These are phyloP conservation scores for Coprinellus aureogranulatus DNA, from an alignment of 768 basidiomycete genomes.

Conservation along the genomic window DNA sequence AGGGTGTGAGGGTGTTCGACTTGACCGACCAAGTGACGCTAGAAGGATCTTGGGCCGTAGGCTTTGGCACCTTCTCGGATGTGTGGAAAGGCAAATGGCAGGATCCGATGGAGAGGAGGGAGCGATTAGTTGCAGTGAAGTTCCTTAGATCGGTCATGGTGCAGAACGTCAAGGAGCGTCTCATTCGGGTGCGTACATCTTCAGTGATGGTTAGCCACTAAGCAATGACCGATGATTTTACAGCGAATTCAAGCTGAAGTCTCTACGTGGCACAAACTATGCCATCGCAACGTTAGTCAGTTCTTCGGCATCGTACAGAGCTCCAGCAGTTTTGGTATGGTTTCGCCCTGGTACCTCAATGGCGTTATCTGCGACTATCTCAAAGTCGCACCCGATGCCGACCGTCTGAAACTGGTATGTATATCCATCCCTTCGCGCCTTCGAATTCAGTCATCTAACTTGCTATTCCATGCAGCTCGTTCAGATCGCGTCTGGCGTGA, in stretches of 20 bases:
- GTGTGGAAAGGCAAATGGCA: slow-evolving; percentile 61
- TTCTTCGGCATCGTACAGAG: slow-evolving; percentile 55
- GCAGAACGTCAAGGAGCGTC: slow-evolving; percentile 48
- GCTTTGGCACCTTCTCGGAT: slow-evolving; percentile 57
- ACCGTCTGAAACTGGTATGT: slow-evolving; percentile 49
- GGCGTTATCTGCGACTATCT: slow-evolving; percentile 55
- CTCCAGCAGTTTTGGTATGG: slow-evolving; percentile 55
- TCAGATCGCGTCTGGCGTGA: slow-evolving; percentile 56
- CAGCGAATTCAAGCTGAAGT: slow-evolving; percentile 56
- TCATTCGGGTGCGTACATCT: slow-evolving; percentile 41
- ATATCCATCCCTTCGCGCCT: not conserved
- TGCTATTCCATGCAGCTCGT: slow-evolving; percentile 35
- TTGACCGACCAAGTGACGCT: slow-evolving; percentile 54
- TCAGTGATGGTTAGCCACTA: slow-evolving; percentile 16
- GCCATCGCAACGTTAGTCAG: slow-evolving; percentile 53
- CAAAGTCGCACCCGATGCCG: slow-evolving; percentile 36
- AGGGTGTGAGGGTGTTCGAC: slow-evolving; percentile 36
- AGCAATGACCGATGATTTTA: no score
- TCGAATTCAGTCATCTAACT: not conserved
- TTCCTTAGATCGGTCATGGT: slow-evolving; percentile 53
- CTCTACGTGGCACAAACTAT: slow-evolving; percentile 55
- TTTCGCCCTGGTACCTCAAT: slow-evolving; percentile 63
- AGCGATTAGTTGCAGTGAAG: slow-evolving; percentile 50
- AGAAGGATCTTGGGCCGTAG: slow-evolving; percentile 46
- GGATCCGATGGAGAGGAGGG: slow-evolving; percentile 40